Percentiles rank a stretch among this genome's conserved stretches.
These are phyloP conservation scores for Fusarium sulawesiense DNA, from an alignment of 2,329 filamentous ascomycete genomes.

Conservation along the genomic window DNA sequence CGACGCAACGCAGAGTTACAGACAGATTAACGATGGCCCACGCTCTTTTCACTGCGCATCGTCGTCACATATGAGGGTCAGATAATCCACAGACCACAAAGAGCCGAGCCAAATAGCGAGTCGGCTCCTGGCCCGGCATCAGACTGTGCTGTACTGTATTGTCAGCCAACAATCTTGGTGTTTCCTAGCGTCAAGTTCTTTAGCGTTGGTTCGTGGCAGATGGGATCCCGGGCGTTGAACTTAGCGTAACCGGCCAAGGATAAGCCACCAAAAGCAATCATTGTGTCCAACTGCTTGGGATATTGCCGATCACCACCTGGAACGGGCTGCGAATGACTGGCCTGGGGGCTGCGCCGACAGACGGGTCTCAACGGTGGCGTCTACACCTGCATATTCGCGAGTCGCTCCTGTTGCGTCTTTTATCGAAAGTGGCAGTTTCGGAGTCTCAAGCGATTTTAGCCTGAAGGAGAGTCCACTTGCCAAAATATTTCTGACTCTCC, in stretches of 20 bases:
- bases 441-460: slow-evolving; percentile 26
- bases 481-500: background rate
- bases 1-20: slow-evolving; percentile 18
- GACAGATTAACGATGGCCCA: slow-evolving; percentile 22
- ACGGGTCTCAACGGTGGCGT: slow-evolving; percentile 38
- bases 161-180: slow-evolving; percentile 25
- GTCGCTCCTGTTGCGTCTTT: slow-evolving; percentile 36
- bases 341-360: slow-evolving; percentile 17
- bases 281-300: slow-evolving; percentile 32
- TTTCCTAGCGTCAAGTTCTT: slow-evolving; percentile 28
- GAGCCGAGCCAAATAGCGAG: slow-evolving; percentile 19
- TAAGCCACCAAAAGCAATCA: slow-evolving; percentile 37
- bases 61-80: slow-evolving; percentile 31
- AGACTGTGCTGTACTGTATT: slow-evolving; percentile 15
- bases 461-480: slow-evolving; percentile 19
- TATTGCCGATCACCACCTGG: slow-evolving; percentile 39
- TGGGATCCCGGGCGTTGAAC: slow-evolving; percentile 26
- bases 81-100: slow-evolving; percentile 10
- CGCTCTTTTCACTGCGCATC: slow-evolving; percentile 35
- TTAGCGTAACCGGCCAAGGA: slow-evolving; percentile 38
- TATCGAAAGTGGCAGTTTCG: slow-evolving; percentile 27
- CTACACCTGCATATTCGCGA: slow-evolving; percentile 28
- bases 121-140: slow-evolving; percentile 32
- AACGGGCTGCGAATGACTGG: slow-evolving; percentile 37
- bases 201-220: slow-evolving; percentile 15